Percentiles rank a stretch among this genome's conserved stretches.
Evolutionary conservation across 2,329 filamentous ascomycete genomes (phyloP).

Genomic region (Tolypocladium nubicola): DNA sequence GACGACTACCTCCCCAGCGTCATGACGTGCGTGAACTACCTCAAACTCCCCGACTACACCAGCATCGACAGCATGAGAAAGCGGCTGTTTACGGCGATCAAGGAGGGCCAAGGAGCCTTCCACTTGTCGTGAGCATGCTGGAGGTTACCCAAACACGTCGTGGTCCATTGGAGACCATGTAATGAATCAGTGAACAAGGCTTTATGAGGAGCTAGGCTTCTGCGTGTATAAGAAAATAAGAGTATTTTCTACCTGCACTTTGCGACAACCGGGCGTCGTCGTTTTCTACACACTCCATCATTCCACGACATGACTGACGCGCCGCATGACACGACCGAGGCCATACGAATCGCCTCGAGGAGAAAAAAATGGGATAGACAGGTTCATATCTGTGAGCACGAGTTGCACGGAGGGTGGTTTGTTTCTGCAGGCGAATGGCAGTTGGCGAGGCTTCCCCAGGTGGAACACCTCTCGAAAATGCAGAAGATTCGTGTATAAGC

Average conservation of each 20-base stretch:
- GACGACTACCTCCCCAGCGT: slow-evolving; percentile 99
- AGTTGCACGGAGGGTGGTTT: neutral
- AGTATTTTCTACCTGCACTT: neutral
- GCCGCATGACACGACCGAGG: slow-evolving; percentile 12
- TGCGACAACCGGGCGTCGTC: neutral
- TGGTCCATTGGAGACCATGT: neutral
- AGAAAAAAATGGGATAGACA: slow-evolving; percentile 15
- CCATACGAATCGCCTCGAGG: slow-evolving; percentile 6
- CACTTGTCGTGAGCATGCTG: slow-evolving; percentile 59
- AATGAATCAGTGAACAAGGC: neutral
- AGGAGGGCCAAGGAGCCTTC: slow-evolving; percentile 95
- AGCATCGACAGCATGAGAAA: slow-evolving; percentile 64
- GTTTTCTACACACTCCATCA: slow-evolving; percentile 1
- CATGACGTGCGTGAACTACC: slow-evolving; percentile 99
- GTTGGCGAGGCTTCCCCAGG: neutral
- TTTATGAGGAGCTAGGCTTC: neutral
- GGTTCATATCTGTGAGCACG: neutral
- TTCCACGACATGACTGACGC: slow-evolving; percentile 10
- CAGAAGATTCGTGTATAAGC: neutral
- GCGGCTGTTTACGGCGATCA: slow-evolving; percentile 76
- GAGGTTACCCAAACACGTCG: neutral
- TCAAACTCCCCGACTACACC: slow-evolving; percentile 94
- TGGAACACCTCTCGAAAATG: neutral
- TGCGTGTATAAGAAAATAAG: neutral
- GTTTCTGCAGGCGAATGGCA: neutral